A percentile compares a stretch with the other conserved stretches of the same genome.
These are phyloP conservation scores for Sorghum bicolor DNA, from an alignment of 176 grass and related monocot species.

Conservation along the genomic window Sorghum_bicolor_NCBIv3 NC_012878.2:55851501-55852000, in stretches of 20 bases:
- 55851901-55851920: neutral
- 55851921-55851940: neutral
- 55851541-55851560: constrained; percentile 49
- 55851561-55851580: constrained; percentile 46
- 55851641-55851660: neutral
- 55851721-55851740: neutral
- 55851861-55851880: neutral
- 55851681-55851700: neutral
- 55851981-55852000: neutral
- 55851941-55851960: neutral
- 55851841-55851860: neutral
- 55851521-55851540: constrained; percentile 55
- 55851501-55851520: constrained; percentile 45
- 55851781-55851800: neutral
- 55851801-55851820: neutral
- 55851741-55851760: neutral
- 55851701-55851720: neutral
- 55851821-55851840: neutral
- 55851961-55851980: neutral
- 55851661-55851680: constrained; percentile 15
- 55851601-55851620: constrained; percentile 49
- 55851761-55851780: neutral
- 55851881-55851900: neutral
- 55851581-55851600: constrained; percentile 48
- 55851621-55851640: constrained; percentile 54